A percentile compares a stretch with the other conserved stretches of the same genome.
phyloP scores from a whole-genome alignment of 2,329 filamentous ascomycete species.

The Neofusicoccum umdonicola region DNA sequence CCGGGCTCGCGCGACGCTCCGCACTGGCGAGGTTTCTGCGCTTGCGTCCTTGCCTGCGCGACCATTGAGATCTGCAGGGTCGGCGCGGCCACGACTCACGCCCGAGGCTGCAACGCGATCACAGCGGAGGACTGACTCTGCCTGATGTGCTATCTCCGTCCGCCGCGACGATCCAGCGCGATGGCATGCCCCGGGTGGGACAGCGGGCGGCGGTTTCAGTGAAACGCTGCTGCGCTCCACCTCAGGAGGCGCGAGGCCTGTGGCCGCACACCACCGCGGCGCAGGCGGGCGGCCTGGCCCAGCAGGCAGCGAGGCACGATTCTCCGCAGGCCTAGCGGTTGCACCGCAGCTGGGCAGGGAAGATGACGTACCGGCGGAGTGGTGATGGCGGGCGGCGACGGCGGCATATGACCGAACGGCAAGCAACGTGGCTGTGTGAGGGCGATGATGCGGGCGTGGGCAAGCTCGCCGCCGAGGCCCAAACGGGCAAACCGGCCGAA shows the following conservation, averaged over 20 bases:
- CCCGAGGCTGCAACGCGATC: background rate
- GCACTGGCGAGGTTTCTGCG: constrained; percentile 7
- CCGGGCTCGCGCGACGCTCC: constrained; percentile 4
- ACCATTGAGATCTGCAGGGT: constrained; percentile 16
- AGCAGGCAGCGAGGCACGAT: too few species aligned
- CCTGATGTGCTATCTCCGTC: constrained; percentile 6
- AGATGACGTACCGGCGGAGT: constrained; percentile 15
- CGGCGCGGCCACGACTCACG: constrained; percentile 6
- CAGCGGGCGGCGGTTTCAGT: constrained; percentile 10
- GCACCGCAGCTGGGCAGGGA: constrained; percentile 9
- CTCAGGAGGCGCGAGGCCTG: background rate
- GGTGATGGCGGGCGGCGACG: background rate
- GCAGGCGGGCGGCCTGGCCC: too few species aligned
- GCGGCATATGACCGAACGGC: constrained; percentile 13
- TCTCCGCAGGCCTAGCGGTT: background rate
- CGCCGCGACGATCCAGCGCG: background rate
- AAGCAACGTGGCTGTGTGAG: constrained; percentile 14
- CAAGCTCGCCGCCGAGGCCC: background rate
- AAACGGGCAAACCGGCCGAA: constrained; percentile 6
- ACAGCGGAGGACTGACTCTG: constrained; percentile 2
- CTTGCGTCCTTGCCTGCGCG: background rate
- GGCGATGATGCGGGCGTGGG: constrained; percentile 1
- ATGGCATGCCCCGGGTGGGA: constrained; percentile 7
- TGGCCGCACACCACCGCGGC: background rate
- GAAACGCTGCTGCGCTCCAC: constrained; percentile 9